Conservation (phyloP, 1,139 yeast species). For the Kluyveromyces sp. region DNA sequence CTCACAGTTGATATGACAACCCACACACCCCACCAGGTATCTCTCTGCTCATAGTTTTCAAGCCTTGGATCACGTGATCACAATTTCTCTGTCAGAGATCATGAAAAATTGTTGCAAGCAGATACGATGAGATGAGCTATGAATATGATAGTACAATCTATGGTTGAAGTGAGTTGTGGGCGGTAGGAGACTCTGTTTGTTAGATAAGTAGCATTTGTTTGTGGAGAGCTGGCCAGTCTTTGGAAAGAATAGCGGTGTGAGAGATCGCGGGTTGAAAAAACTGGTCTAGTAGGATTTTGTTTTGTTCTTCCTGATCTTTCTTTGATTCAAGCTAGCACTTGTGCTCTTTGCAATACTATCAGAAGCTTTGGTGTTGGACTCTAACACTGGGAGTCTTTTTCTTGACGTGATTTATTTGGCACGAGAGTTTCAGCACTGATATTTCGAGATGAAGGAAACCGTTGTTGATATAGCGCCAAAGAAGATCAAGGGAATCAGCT, state of each 20-base stretch:
- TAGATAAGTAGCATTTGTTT: background rate
- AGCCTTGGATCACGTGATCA: no score
- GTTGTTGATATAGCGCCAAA: constrained; percentile 75
- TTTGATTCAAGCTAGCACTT: background rate
- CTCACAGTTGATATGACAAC: no score
- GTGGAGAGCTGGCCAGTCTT: background rate
- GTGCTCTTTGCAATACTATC: no score
- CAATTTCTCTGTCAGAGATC: no score
- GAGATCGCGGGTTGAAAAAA: background rate
- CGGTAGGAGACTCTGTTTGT: no score
- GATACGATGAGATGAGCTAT: background rate
- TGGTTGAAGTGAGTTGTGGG: no score
- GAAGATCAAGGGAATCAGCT: constrained; percentile 83
- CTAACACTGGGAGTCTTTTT: no score
- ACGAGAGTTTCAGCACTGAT: no score
- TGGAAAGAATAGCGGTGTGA: background rate
- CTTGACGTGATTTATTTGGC: no score
- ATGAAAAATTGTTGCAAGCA: background rate
- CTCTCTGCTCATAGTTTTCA: no score
- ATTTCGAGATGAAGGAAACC: constrained; percentile 37
- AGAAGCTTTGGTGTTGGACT: background rate
- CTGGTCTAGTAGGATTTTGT: background rate
- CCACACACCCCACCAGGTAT: no score
- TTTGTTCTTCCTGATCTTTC: background rate
- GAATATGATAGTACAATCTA: background rate